Conservation (phyloP, 1,139 yeast species). For the Ogataea hybrid region DNA sequence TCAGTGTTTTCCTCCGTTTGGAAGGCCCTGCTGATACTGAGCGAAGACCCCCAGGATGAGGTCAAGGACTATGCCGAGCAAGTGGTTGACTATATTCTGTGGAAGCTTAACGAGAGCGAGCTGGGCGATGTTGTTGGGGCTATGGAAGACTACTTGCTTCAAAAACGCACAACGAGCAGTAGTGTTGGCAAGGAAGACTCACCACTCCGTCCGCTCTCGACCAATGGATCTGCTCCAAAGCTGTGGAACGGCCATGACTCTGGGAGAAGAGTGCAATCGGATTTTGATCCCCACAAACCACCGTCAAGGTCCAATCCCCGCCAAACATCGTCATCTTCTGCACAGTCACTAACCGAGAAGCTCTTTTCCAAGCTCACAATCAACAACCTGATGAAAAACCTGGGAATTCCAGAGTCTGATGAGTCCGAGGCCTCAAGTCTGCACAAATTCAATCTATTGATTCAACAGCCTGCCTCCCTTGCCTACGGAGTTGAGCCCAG, state of each 20-base stretch:
- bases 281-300: conserved; percentile 14
- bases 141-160: conserved; percentile 62
- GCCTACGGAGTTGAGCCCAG: too few species aligned
- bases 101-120: conserved; percentile 60
- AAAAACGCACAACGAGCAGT: conserved; percentile 34
- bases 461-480: too few species aligned
- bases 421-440: too few species aligned
- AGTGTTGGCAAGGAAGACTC: background rate
- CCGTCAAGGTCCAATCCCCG: background rate
- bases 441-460: too few species aligned
- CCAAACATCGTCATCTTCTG: too few species aligned
- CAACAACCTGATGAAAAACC: too few species aligned
- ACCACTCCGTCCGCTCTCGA: conserved; percentile 11
- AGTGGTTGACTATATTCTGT: conserved; percentile 72
- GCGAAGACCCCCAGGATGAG: conserved; percentile 89
- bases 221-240: conserved; percentile 8
- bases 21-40: conserved; percentile 68
- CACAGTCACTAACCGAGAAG: too few species aligned
- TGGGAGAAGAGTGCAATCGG: conserved; percentile 27
- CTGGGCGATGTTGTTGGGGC: conserved; percentile 61
- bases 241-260: conserved; percentile 7
- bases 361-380: too few species aligned
- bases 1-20: too few species aligned
- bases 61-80: conserved; percentile 72
- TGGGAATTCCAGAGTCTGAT: too few species aligned